These are phyloP conservation scores for Citrullus colocynthis DNA, from an alignment of 306 rosid genomes.

Conservation along the genomic window DNA sequence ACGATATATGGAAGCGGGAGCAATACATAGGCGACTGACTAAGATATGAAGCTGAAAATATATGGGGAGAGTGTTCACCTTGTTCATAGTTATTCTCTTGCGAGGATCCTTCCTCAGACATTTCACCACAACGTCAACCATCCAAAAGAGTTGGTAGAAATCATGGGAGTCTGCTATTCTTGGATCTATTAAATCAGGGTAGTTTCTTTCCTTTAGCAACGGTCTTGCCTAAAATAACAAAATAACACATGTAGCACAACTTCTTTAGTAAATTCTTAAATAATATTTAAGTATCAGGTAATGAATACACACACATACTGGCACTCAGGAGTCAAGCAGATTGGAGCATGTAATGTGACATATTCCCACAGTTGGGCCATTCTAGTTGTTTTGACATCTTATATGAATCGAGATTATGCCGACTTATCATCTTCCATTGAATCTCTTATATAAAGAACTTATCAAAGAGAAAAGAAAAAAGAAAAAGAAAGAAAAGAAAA, in stretches of 20 bases:
- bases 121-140: slow-evolving; percentile 66
- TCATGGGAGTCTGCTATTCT: slow-evolving; percentile 39
- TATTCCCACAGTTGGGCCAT: neutral
- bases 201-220: slow-evolving; percentile 51
- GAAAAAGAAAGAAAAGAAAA: neutral
- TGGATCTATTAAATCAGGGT: slow-evolving; percentile 63
- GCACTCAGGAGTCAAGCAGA: neutral
- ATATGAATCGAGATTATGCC: neutral
- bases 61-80: slow-evolving; percentile 21
- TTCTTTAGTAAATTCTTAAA: neutral
- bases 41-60: neutral
- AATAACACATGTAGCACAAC: neutral
- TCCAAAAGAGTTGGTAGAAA: slow-evolving; percentile 66
- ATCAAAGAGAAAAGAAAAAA: neutral
- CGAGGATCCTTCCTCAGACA: slow-evolving; percentile 62
- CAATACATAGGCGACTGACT: too few relatives aligned
- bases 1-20: too few relatives aligned
- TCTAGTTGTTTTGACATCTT: neutral
- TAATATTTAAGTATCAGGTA: neutral
- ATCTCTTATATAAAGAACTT: neutral
- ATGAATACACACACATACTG: neutral
- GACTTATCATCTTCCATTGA: neutral
- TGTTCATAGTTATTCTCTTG: slow-evolving; percentile 47
- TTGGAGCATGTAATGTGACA: neutral
- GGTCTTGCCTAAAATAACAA: slow-evolving; percentile 48